Conservation (phyloP, 257 asterid genomes). For the Solanum appendiculatum region DNA sequence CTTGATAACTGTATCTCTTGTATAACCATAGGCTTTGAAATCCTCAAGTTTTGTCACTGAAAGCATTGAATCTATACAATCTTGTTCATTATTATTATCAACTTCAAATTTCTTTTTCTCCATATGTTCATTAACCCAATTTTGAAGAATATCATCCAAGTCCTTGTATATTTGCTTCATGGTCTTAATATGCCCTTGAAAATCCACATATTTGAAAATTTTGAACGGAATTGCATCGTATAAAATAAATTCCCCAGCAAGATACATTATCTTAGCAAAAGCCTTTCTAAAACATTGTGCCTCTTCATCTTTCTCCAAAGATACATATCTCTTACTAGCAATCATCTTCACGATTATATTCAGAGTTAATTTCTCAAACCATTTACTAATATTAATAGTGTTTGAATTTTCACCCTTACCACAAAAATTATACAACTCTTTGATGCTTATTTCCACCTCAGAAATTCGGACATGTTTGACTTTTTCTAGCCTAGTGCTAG, state of each 20-base stretch:
- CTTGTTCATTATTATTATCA: slow-evolving; percentile 8
- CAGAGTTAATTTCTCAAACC: slow-evolving; percentile 23
- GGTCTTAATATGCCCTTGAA: slow-evolving; percentile 21
- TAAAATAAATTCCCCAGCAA: slow-evolving; percentile 17
- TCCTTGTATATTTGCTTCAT: slow-evolving; percentile 34
- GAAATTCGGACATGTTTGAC: slow-evolving; percentile 24
- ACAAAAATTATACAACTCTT: background rate
- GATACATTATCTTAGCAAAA: slow-evolving; percentile 16
- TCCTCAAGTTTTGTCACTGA: slow-evolving; percentile 24
- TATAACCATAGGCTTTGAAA: background rate
- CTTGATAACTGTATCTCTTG: background rate
- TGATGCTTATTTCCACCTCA: background rate
- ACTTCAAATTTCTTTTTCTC: background rate
- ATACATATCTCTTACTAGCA: slow-evolving; percentile 24
- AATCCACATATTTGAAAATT: slow-evolving; percentile 32
- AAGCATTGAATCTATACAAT: slow-evolving; percentile 53
- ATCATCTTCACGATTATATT: slow-evolving; percentile 27
- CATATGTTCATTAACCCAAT: slow-evolving; percentile 30
- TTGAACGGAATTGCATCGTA: slow-evolving; percentile 26
- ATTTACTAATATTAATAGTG: slow-evolving; percentile 17
- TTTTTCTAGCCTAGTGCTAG: slow-evolving; percentile 27
- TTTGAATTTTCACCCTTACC: background rate
- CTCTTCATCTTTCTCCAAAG: background rate
- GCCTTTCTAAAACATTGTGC: slow-evolving; percentile 11
- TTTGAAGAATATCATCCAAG: slow-evolving; percentile 12